Evolutionary conservation across 2,329 filamentous ascomycete genomes (phyloP).

Genomic region (Pseudogymnoascus sp.): DNA sequence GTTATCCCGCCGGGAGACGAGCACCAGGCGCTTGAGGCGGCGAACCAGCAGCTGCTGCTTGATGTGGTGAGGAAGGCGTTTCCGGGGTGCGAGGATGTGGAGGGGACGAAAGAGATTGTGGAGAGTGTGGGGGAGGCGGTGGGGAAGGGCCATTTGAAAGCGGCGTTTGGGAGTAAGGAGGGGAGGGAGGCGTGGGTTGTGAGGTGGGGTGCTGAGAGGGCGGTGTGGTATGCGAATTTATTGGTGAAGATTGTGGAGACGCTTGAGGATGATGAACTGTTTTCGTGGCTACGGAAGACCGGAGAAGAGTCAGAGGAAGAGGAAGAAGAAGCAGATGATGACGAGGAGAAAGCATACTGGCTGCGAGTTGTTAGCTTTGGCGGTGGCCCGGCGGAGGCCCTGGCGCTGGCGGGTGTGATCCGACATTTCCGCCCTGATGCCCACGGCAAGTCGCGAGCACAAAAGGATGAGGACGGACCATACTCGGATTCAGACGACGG

Average conservation of each 20-base stretch:
- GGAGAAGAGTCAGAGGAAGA: not conserved
- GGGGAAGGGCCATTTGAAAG: conserved; percentile 74
- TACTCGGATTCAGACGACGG: not conserved
- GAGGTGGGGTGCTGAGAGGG: conserved; percentile 73
- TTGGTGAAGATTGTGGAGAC: conserved; percentile 31
- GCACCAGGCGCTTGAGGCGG: conserved; percentile 33
- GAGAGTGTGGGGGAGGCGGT: conserved; percentile 82
- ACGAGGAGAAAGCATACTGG: not conserved
- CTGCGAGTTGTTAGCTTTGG: conserved; percentile 23
- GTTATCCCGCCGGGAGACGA: no score
- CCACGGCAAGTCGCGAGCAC: not conserved
- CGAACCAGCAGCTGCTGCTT: conserved; percentile 62
- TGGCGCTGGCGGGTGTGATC: conserved; percentile 50
- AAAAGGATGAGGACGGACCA: not conserved
- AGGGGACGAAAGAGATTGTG: conserved; percentile 48
- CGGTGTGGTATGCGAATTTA: conserved; percentile 65
- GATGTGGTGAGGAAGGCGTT: conserved; percentile 67
- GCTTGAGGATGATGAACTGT: not conserved
- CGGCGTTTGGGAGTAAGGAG: conserved; percentile 66
- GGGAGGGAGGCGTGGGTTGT: conserved; percentile 77
- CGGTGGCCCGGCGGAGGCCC: conserved; percentile 55
- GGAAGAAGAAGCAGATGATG: not conserved
- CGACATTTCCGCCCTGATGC: conserved; percentile 29
- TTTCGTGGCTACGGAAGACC: not conserved
- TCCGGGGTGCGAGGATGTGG: conserved; percentile 39